These are phyloP conservation scores for Pisolithus marmoratus DNA, from an alignment of 768 basidiomycete genomes.

Conservation along the genomic window DNA sequence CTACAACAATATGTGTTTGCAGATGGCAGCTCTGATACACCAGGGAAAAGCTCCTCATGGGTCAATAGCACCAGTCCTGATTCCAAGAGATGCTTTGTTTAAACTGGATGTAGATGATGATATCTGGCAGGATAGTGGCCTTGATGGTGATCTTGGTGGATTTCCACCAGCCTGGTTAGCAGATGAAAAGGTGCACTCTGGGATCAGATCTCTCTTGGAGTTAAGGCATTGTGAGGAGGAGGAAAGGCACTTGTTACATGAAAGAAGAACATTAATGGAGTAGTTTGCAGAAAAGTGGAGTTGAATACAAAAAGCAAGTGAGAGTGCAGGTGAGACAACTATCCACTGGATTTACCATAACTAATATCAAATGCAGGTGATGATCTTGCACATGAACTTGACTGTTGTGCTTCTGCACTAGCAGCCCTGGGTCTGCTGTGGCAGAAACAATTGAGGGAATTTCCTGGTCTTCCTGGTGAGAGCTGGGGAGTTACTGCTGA, in stretches of 20 bases:
- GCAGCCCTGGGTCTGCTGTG: neutral
- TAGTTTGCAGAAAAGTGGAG: constrained; percentile 28
- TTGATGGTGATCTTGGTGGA: constrained; percentile 15
- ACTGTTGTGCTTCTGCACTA: neutral
- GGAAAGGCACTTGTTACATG: constrained; percentile 8
- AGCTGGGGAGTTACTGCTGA: neutral
- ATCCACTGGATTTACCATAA: neutral
- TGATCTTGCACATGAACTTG: neutral
- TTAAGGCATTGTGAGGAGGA: constrained; percentile 25
- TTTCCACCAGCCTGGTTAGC: constrained; percentile 12
- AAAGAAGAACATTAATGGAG: constrained; percentile 15
- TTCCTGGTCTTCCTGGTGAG: neutral
- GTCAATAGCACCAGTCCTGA: constrained; percentile 17
- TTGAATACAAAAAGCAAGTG: neutral
- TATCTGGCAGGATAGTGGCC: constrained; percentile 31
- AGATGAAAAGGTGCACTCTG: constrained; percentile 11
- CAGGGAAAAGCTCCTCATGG: constrained; percentile 16
- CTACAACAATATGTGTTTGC: constrained; percentile 26
- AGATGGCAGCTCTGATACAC: constrained; percentile 16
- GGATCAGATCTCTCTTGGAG: constrained; percentile 15
- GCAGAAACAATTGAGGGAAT: neutral
- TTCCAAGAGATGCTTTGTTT: constrained; percentile 20
- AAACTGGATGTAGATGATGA: constrained; percentile 32
- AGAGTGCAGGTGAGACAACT: constrained; percentile 1
- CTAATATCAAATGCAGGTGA: neutral